Percentiles rank a stretch among this genome's conserved stretches.
Conservation (phyloP, 1,139 yeast genomes). For the Saccharomyces hybrid region DNA sequence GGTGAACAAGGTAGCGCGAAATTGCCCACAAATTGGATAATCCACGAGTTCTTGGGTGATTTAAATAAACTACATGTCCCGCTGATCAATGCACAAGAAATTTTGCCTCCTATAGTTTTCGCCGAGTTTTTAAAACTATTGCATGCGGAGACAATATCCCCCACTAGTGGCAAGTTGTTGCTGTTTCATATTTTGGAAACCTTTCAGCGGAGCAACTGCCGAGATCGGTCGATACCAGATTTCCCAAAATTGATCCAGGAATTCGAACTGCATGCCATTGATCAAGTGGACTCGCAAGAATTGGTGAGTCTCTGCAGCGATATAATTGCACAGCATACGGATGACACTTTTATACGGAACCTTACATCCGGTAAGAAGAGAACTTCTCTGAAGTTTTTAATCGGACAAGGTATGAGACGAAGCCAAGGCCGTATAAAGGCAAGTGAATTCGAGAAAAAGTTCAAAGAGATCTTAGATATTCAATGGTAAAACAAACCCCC, state of each 20-base stretch:
- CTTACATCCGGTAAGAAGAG: conserved; percentile 51
- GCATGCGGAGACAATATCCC: conserved; percentile 37
- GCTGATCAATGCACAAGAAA: conserved; percentile 31
- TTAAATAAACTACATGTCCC: conserved; percentile 47
- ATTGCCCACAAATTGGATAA: conserved; percentile 69
- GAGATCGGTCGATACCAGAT: conserved; percentile 25
- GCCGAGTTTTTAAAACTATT: conserved; percentile 41
- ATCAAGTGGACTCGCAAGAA: conserved; percentile 37
- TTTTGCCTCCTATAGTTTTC: conserved; percentile 36
- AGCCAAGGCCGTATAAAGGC: conserved; percentile 64
- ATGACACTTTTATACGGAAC: conserved; percentile 52
- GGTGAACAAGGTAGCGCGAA: conserved; percentile 28
- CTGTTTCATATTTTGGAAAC: conserved; percentile 51
- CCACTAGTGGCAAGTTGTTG: conserved; percentile 59
- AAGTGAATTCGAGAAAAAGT: conserved; percentile 38
- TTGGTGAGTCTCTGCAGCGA: conserved; percentile 45
- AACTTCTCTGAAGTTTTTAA: conserved; percentile 60
- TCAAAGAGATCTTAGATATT: conserved; percentile 31
- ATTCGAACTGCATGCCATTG: conserved; percentile 41
- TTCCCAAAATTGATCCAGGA: conserved; percentile 42
- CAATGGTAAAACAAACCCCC: conserved; percentile 11
- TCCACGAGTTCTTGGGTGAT: conserved; percentile 72
- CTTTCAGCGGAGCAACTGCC: conserved; percentile 31
- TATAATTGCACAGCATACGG: conserved; percentile 38
- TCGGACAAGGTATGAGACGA: conserved; percentile 79